phyloP scores from a whole-genome alignment of 176 grass and related monocot genomes.

The Coix lacrymajobi region DNA sequence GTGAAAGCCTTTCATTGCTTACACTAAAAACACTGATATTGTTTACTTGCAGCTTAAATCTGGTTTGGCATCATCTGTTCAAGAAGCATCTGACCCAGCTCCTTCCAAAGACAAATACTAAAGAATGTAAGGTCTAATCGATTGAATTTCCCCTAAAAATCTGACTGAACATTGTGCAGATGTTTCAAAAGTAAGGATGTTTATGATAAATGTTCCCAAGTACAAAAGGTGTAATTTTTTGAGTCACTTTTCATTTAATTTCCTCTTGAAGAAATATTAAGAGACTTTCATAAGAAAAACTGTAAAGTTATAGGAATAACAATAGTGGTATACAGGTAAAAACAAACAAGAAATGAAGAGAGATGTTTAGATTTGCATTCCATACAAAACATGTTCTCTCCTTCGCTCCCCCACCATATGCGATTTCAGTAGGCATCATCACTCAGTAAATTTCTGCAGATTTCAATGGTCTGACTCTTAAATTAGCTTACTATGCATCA shows the following conservation, averaged over 20 bases:
- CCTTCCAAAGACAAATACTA: conserved; percentile 23
- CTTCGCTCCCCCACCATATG: not conserved
- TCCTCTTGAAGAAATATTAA: not conserved
- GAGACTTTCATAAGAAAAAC: not conserved
- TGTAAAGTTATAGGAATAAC: not conserved
- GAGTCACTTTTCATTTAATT: not conserved
- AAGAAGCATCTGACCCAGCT: conserved; percentile 12
- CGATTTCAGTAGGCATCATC: not conserved
- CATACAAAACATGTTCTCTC: not conserved
- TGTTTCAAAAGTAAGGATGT: not conserved
- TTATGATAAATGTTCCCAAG: not conserved
- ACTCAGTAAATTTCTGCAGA: not conserved
- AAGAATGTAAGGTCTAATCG: conserved; percentile 22
- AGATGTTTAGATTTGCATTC: not conserved
- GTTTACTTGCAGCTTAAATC: conserved; percentile 17
- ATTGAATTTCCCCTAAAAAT: not conserved
- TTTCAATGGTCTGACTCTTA: not conserved
- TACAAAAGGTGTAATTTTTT: not conserved
- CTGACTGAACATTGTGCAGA: not conserved
- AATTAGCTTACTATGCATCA: conserved; percentile 8
- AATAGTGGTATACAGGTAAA: not conserved
- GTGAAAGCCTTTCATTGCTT: not conserved
- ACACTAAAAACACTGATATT: not conserved
- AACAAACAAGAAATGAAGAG: not conserved
- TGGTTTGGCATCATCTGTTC: conserved; percentile 14